Percentiles rank a stretch among this genome's conserved stretches.
These are phyloP conservation scores for Aspergillus thermomutatus DNA, from an alignment of 2,329 filamentous ascomycete species.

Conservation along the genomic window DNA sequence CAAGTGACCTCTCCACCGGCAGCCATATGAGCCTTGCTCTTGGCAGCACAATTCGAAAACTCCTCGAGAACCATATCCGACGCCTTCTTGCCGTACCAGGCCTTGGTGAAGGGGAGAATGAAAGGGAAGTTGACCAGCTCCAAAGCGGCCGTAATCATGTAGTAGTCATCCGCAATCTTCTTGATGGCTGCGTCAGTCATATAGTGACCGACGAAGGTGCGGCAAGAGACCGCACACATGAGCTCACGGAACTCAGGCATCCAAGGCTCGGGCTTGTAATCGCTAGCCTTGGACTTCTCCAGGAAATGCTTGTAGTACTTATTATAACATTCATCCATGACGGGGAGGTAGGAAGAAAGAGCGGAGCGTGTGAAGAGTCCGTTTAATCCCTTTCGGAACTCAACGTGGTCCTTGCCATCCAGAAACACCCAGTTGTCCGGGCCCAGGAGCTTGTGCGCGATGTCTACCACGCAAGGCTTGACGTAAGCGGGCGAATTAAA, in stretches of 20 bases:
- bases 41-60: slow-evolving; percentile 86
- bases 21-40: slow-evolving; percentile 88
- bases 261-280: slow-evolving; percentile 75
- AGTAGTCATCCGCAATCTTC: slow-evolving; percentile 95
- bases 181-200: slow-evolving; percentile 86
- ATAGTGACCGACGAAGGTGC: slow-evolving; percentile 96
- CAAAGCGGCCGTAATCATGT: slow-evolving; percentile 89
- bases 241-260: slow-evolving; percentile 91
- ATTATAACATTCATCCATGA: slow-evolving; percentile 88
- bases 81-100: slow-evolving; percentile 96
- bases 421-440: slow-evolving; percentile 95
- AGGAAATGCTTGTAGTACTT: slow-evolving; percentile 79
- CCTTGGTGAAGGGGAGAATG: slow-evolving; percentile 91
- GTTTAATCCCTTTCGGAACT: slow-evolving; percentile 96
- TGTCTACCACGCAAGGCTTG: slow-evolving; percentile 95
- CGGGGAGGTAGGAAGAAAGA: slow-evolving; percentile 82
- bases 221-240: slow-evolving; percentile 90
- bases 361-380: slow-evolving; percentile 89
- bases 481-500: slow-evolving; percentile 91
- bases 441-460: slow-evolving; percentile 88
- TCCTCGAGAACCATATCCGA: slow-evolving; percentile 87
- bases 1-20: slow-evolving; percentile 82
- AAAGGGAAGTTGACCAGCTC: slow-evolving; percentile 98
- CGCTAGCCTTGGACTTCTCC: slow-evolving; percentile 67
- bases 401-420: slow-evolving; percentile 89